A percentile compares a stretch with the other conserved stretches of the same genome.
phyloP scores from a whole-genome alignment of 495 filamentous ascomycete species.

The Podospora appendiculata region DNA sequence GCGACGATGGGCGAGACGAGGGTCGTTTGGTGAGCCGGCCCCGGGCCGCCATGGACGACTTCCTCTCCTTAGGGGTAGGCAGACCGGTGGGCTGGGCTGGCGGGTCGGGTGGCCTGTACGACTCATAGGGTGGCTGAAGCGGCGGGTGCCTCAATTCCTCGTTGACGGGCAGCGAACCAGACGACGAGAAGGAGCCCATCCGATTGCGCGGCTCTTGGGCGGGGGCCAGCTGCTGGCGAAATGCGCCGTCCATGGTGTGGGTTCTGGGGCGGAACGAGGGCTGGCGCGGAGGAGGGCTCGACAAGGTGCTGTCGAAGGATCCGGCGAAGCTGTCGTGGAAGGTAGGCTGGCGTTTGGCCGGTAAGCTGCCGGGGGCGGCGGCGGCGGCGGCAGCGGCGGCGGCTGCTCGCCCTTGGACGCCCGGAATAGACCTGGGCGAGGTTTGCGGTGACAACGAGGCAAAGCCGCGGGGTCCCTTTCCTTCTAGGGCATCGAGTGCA shows the following conservation, averaged over 20 bases:
- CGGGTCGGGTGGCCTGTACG: conserved; percentile 29
- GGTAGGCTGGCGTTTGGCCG: conserved; percentile 36
- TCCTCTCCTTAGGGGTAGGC: conserved; percentile 35
- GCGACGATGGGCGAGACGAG: conserved; percentile 42
- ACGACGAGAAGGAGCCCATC: conserved; percentile 50
- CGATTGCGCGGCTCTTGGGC: conserved; percentile 35
- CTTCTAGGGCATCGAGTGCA: conserved; percentile 14
- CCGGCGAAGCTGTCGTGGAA: conserved; percentile 41
- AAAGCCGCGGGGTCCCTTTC: conserved; percentile 19
- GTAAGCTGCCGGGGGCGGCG: conserved; percentile 2
- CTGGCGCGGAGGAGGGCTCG: conserved; percentile 27
- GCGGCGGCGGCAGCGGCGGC: conserved; percentile 8
- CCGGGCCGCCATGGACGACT: conserved; percentile 16
- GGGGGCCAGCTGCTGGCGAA: conserved; percentile 33
- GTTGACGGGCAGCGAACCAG: conserved; percentile 28
- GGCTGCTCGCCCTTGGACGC: not conserved
- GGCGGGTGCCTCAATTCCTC: conserved; percentile 33
- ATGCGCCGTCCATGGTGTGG: conserved; percentile 43
- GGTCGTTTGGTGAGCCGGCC: conserved; percentile 41
- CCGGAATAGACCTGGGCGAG: conserved; percentile 37
- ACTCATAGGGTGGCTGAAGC: conserved; percentile 27
- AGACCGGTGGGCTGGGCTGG: conserved; percentile 19
- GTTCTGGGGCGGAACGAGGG: conserved; percentile 40
- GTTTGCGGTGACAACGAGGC: conserved; percentile 30
- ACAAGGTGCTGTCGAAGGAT: conserved; percentile 30